Conservation (phyloP, 1,284 basidiomycete genomes). For the Vanrija sp. region DNA sequence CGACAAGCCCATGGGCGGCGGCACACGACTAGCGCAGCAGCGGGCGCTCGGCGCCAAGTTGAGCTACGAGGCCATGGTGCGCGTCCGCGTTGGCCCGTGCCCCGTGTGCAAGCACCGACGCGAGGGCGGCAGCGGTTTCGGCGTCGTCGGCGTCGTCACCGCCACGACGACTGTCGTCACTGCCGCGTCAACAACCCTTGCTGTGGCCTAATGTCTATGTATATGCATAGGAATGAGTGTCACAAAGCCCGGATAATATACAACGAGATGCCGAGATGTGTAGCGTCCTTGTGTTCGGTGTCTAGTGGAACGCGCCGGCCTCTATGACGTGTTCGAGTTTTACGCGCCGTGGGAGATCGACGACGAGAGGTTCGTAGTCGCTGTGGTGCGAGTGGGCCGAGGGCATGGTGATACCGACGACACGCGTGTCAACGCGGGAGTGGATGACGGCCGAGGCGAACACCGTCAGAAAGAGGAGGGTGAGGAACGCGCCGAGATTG, state of each 20-base stretch:
- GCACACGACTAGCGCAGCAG: conserved; percentile 57
- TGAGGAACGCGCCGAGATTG: not conserved
- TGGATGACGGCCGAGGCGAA: not conserved
- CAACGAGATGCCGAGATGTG: not conserved
- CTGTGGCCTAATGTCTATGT: not conserved
- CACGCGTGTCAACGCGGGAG: not conserved
- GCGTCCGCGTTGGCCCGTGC: conserved; percentile 65
- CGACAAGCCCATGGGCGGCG: conserved; percentile 52
- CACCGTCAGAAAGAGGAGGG: not conserved
- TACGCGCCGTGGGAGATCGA: no score
- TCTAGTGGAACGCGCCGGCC: not conserved
- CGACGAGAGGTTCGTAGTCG: no score
- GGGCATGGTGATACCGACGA: not conserved
- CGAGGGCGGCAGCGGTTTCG: not conserved
- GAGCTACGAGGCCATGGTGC: conserved; percentile 63
- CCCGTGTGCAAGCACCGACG: conserved; percentile 59
- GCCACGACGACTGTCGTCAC: not conserved
- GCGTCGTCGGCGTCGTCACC: not conserved
- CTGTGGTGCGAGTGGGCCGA: no score
- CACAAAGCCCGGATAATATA: not conserved
- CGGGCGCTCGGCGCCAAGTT: conserved; percentile 41
- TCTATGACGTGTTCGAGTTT: no score
- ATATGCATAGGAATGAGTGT: not conserved
- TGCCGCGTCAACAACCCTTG: not conserved
- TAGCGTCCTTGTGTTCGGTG: not conserved